Evolutionary conservation across 495 filamentous ascomycete species (phyloP).

Genomic region (Cairneyella variabilis): DNA sequence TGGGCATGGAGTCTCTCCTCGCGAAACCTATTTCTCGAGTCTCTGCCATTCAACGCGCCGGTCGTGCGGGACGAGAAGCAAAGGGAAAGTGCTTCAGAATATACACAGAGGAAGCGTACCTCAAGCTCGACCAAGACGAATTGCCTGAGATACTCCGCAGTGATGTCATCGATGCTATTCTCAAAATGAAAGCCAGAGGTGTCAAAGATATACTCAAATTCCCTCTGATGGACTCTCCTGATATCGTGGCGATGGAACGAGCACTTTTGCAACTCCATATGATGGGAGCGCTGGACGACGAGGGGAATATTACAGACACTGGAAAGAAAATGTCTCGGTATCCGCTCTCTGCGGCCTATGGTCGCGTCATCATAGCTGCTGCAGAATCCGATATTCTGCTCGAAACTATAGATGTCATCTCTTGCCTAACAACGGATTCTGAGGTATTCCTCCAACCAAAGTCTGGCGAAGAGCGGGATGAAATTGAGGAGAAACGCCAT

Average conservation of each 20-base stretch:
- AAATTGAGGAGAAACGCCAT: constrained; percentile 65
- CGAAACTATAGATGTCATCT: constrained; percentile 89
- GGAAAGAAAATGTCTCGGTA: constrained; percentile 77
- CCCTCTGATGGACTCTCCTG: constrained; percentile 79
- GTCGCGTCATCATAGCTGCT: constrained; percentile 78
- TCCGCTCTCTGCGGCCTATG: constrained; percentile 78
- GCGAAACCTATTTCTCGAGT: constrained; percentile 91
- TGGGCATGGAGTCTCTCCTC: constrained; percentile 88
- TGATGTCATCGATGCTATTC: constrained; percentile 78
- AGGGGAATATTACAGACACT: constrained; percentile 67
- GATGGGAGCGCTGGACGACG: constrained; percentile 70
- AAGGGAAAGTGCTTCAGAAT: constrained; percentile 85
- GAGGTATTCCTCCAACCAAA: constrained; percentile 79
- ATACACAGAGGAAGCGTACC: constrained; percentile 80
- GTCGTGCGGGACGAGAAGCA: constrained; percentile 90
- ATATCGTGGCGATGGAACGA: constrained; percentile 73
- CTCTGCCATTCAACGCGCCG: constrained; percentile 85
- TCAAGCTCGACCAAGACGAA: constrained; percentile 64
- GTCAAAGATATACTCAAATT: constrained; percentile 80
- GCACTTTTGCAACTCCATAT: constrained; percentile 76
- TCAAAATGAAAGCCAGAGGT: constrained; percentile 92
- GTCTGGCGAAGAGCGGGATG: constrained; percentile 77
- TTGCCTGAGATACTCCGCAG: constrained; percentile 87
- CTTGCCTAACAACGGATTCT: constrained; percentile 78
- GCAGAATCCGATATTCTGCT: constrained; percentile 67